Evolutionary conservation across 148 eudicot species (phyloP), one percentile per base, ranked within the genome.

Genomic region (Silene latifolia): DNA sequence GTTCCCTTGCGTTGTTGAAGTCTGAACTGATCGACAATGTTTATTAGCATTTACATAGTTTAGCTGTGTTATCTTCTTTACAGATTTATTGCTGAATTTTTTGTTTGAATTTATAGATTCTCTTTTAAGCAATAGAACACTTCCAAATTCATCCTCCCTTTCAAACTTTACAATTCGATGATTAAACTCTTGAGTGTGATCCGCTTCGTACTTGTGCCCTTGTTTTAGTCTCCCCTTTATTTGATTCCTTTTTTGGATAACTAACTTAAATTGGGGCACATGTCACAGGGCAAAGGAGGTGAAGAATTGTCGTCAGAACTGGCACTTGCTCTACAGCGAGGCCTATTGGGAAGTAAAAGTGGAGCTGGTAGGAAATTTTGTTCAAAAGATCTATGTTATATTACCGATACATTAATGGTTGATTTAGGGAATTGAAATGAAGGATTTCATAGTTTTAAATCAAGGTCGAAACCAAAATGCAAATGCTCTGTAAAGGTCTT

Each of bases 211-310:
- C 56, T 27, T 12, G 29, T 18, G 47, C 48, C 48, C 42, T 65
- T 65, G 69, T 9, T 20, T 68, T 10, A 8, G 14, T 5, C 15
- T 19, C 13, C 24, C 18, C 29, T 7, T 20, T 8, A 47, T 69
- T 46, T 12, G 32, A 21, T 47, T 47, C 57, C 72, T 56, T n/a
- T 69, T 69, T 69, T 69, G 9, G 32, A 46, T 23, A 20, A 13
- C 14, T 46, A 21, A 10, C 29, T 47, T 12, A 4, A 0, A 15
- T 12, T 57, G 14, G 24, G 20, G 42, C 42, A 3, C 65, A n/a
- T 75, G 56, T 25, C 54, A 63, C 85, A 92, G 99, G 94, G 99
- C 14, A 88, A 97, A 89, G 98, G 98, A 42, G 98, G 99, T 79
- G 99, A 95, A 72, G 98, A 90, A 67, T 79, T 95, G 62, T 85